Evolutionary conservation across 306 rosid genomes (phyloP).

Genomic region (Sicyos edulis): DNA sequence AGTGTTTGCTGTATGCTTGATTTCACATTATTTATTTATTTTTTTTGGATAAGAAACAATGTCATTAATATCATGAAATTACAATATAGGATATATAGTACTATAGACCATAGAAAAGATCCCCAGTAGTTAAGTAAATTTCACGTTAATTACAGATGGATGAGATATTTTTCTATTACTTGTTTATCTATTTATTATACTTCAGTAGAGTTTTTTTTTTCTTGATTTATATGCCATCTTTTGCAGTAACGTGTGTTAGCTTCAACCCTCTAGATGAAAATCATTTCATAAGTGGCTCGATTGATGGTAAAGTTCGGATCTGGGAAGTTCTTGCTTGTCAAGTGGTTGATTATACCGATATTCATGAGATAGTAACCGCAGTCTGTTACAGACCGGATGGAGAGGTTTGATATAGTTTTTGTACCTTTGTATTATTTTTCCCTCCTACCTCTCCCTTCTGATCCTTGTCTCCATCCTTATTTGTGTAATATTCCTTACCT

Average conservation of each 20-base stretch:
- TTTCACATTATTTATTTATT: conserved; percentile 21
- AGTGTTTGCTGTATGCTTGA: conserved; percentile 18
- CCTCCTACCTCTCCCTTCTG: background rate
- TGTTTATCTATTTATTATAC: conserved; percentile 11
- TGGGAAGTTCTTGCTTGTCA: conserved; percentile 72
- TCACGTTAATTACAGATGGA: no score
- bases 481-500: background rate
- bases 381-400: conserved; percentile 73
- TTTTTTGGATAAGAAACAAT: no score
- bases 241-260: conserved; percentile 77
- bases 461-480: background rate
- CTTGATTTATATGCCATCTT: conserved; percentile 24
- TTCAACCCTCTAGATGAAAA: conserved; percentile 74
- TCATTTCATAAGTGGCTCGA: conserved; percentile 79
- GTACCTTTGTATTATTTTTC: background rate
- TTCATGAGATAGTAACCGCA: conserved; percentile 81
- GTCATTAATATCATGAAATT: no score
- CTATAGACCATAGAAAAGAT: no score
- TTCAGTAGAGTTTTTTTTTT: conserved; percentile 1
- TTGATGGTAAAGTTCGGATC: conserved; percentile 92
- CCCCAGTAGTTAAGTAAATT: no score
- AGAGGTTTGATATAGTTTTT: conserved; percentile 41
- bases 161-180: background rate
- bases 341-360: conserved; percentile 74
- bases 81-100: no score